These are phyloP conservation scores for Nicotiana undulata DNA, from an alignment of 257 asterid genomes.

Conservation along the genomic window DNA sequence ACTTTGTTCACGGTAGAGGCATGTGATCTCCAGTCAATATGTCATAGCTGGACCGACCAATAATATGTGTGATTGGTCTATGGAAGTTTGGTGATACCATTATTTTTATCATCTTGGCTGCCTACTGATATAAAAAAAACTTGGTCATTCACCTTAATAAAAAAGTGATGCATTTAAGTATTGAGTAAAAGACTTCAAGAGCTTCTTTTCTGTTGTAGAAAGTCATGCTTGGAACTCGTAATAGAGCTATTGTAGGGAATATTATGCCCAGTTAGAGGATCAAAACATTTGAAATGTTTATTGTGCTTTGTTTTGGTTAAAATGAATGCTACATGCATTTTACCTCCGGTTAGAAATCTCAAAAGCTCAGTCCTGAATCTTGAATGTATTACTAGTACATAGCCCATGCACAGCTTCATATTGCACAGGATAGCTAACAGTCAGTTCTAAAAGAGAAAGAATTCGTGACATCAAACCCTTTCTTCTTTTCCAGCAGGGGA, in stretches of 20 bases:
- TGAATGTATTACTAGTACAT: not conserved
- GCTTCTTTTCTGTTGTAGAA: too few species aligned
- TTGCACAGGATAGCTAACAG: not conserved
- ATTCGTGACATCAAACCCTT: not conserved
- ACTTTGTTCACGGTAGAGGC: not conserved
- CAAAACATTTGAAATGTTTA: not conserved
- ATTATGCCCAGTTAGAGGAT: not conserved
- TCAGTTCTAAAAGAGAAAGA: not conserved
- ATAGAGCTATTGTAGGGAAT: not conserved
- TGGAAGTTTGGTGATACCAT: not conserved
- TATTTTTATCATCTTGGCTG: not conserved
- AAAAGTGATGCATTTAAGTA: too few species aligned
- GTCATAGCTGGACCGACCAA: not conserved
- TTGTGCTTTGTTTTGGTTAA: not conserved
- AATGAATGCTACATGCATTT: not conserved
- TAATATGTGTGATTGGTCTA: not conserved
- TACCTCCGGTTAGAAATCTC: not conserved
- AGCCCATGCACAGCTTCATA: not conserved
- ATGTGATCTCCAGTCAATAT: not conserved
- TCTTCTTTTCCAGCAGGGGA: not conserved
- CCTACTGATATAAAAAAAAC: too few species aligned
- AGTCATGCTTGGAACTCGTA: too few species aligned
- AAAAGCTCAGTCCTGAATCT: not conserved
- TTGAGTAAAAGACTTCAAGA: too few species aligned
- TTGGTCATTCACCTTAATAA: too few species aligned